These are phyloP conservation scores for Fragaria vesca DNA, from an alignment of 306 rosid species.

Conservation along the genomic window DNA sequence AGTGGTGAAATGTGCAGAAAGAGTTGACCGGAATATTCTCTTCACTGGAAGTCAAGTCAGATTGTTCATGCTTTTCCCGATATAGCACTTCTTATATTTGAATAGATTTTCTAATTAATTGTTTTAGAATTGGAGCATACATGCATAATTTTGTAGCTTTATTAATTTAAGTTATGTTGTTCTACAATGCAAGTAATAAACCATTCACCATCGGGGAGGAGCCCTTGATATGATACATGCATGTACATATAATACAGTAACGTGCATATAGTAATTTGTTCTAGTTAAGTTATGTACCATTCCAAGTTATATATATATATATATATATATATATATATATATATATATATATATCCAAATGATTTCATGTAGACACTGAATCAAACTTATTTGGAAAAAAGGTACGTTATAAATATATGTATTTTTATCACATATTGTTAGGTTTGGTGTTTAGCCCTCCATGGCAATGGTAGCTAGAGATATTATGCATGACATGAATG, in stretches of 20 bases:
- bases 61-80: not conserved
- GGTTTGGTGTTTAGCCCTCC: too few relatives aligned
- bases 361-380: not conserved
- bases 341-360: too few relatives aligned
- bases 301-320: not conserved
- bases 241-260: not conserved
- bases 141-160: not conserved
- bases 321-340: too few relatives aligned
- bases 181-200: slow-evolving; percentile 2
- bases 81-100: not conserved
- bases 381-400: too few relatives aligned
- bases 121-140: not conserved
- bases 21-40: slow-evolving; percentile 21
- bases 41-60: not conserved
- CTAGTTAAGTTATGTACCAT: not conserved
- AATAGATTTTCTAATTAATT: not conserved
- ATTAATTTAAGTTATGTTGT: not conserved
- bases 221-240: not conserved
- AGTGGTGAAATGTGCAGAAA: not conserved
- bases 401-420: too few relatives aligned
- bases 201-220: not conserved
- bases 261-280: not conserved
- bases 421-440: too few relatives aligned
- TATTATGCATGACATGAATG: too few relatives aligned
- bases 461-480: too few relatives aligned